phyloP scores from a whole-genome alignment of 106 monocot genomes.

The Acorus calamus region DNA sequence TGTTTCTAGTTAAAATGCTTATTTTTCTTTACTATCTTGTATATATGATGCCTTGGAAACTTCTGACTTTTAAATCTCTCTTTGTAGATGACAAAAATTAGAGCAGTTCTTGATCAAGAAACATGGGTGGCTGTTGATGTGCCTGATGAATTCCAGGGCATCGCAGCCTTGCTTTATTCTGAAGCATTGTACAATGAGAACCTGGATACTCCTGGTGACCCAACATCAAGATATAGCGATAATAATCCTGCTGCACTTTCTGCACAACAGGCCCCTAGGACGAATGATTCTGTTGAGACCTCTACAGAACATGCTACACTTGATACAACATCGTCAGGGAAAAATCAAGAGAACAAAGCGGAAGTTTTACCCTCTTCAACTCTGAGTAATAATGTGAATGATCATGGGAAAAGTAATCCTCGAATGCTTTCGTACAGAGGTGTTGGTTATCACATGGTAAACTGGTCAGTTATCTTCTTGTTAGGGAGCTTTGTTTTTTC shows the following conservation, averaged over 20 bases:
- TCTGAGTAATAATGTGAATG: slow-evolving; percentile 24
- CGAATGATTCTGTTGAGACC: slow-evolving; percentile 15
- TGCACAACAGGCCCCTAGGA: slow-evolving; percentile 9
- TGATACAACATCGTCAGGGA: background rate
- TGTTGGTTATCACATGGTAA: slow-evolving; percentile 99
- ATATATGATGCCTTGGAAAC: background rate
- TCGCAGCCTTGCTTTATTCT: slow-evolving; percentile 62
- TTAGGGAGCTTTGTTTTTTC: background rate
- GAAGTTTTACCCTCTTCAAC: slow-evolving; percentile 9
- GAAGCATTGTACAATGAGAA: background rate
- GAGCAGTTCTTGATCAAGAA: slow-evolving; percentile 97
- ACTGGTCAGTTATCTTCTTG: slow-evolving; percentile 77
- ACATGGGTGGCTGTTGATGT: slow-evolving; percentile 93
- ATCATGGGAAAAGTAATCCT: slow-evolving; percentile 34
- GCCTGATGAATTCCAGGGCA: slow-evolving; percentile 88
- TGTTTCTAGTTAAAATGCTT: slow-evolving; percentile 1
- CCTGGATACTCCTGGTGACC: slow-evolving; percentile 2
- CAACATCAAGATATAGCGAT: slow-evolving; percentile 21
- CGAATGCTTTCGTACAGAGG: slow-evolving; percentile 65
- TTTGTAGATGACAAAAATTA: slow-evolving; percentile 82
- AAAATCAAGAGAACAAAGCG: slow-evolving; percentile 24
- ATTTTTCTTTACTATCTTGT: background rate
- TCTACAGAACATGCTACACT: slow-evolving; percentile 17
- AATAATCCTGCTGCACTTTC: slow-evolving; percentile 13
- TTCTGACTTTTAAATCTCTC: background rate